Evolutionary conservation across 2,329 filamentous ascomycete genomes (phyloP), one percentile per base, ranked within the genome.

Genomic region (Tolypocladium paradoxum): DNA sequence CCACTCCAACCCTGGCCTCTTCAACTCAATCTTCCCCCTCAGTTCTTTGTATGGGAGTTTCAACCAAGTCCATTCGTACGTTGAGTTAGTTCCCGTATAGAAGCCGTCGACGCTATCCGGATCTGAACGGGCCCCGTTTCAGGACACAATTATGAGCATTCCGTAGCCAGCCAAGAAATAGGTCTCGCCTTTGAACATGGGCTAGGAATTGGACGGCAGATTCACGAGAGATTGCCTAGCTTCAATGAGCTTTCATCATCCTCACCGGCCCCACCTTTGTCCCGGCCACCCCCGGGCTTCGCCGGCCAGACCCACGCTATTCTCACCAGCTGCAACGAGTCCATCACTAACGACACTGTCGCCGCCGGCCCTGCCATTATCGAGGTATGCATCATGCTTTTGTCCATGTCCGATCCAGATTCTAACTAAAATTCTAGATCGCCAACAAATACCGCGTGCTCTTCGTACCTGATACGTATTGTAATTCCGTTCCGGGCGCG

Each of bases 231-330:
- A n/a, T n/a, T n/a, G n/a, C n/a, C n/a, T n/a, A n/a, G n/a, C n/a
- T n/a, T n/a, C n/a, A n/a, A n/a, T n/a, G n/a, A n/a, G n/a, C n/a
- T n/a, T n/a, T 45, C 24, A 12, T 45, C 16, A 24, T 14, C 9
- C 14, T 56, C 16, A 52, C 51, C 3, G 53, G 55, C 20, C 55
- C 55, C 5, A 52, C 38, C 4, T 56, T 53, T 22, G 55, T 56
- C 20, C 7, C 38, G 8, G 53, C 53, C 7, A 52, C 40, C 1
- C 43, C 51, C 4, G 48, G 61, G 58, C 27, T 58, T 59, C 16
- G 55, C 53, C 6, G 68, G 68, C 35, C 68, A 70, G 61, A 64
- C 66, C 9, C 70, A 70, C 54, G 60, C 65, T 31, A 64, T 70
- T 16, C 59, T 70, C 33, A 64, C 59, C 43, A 67, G 64, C 20